Evolutionary conservation across 345 rosid genomes (phyloP).

Genomic region (Rhodamnia argentea): DNA sequence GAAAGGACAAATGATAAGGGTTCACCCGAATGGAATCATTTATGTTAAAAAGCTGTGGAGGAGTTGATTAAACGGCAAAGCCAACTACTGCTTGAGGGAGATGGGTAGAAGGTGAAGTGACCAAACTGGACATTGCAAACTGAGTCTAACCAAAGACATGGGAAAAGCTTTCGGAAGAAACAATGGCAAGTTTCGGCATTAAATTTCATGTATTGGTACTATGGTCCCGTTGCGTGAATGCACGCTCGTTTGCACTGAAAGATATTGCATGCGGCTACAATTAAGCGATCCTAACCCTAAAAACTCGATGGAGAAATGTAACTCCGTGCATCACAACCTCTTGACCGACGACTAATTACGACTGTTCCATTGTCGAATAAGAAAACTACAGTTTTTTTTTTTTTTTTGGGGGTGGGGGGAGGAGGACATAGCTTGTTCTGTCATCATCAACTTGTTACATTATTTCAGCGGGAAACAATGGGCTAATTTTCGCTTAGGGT

Average conservation of each 20-base stretch:
- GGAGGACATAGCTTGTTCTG: not conserved
- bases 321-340: not conserved
- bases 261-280: not conserved
- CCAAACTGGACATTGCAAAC: not conserved
- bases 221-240: not conserved
- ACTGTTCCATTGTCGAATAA: not conserved
- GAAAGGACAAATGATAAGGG: not conserved
- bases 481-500: not conserved
- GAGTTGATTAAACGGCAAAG: not conserved
- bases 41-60: not conserved
- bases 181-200: not conserved
- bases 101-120: not conserved
- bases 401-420: too few species aligned
- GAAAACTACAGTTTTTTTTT: not conserved
- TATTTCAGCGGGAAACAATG: not conserved
- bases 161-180: not conserved
- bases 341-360: not conserved
- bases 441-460: not conserved
- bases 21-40: not conserved
- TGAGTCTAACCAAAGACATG: not conserved
- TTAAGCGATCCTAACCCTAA: not conserved
- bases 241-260: too few species aligned
- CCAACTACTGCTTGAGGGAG: not conserved
- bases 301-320: not conserved
- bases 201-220: not conserved